phyloP scores from a whole-genome alignment of 768 basidiomycete genomes.

The Boletellus emodensis region DNA sequence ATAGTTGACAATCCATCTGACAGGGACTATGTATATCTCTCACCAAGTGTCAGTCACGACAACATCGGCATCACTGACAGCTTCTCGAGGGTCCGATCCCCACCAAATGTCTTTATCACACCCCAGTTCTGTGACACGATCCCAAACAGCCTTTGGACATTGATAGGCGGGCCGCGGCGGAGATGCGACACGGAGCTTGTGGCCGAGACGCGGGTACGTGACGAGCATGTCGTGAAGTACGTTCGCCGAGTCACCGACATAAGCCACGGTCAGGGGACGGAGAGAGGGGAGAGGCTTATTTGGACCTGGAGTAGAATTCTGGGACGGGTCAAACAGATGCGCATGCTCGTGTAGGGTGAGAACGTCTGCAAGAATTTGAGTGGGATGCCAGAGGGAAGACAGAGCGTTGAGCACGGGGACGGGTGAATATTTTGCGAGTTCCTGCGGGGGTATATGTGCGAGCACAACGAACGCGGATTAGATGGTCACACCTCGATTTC shows the following conservation, averaged over 20 bases:
- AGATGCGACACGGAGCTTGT: constrained; percentile 78
- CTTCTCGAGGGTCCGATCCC: constrained; percentile 78
- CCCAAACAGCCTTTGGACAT: constrained; percentile 72
- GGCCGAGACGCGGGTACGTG: constrained; percentile 87
- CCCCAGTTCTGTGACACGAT: constrained; percentile 68
- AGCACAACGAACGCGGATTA: not conserved
- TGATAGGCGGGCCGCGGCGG: constrained; percentile 62
- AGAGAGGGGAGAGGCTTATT: constrained; percentile 46
- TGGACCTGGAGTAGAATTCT: constrained; percentile 10
- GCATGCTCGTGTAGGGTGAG: constrained; percentile 82
- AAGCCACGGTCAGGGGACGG: constrained; percentile 82
- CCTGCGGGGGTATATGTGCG: constrained; percentile 43
- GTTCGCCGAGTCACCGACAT: constrained; percentile 92
- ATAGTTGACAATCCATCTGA: not conserved
- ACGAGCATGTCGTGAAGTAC: constrained; percentile 98
- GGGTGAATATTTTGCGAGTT: constrained; percentile 83
- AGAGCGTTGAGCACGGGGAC: constrained; percentile 97
- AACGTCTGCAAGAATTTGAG: constrained; percentile 90
- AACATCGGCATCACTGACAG: constrained; percentile 87
- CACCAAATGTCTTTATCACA: constrained; percentile 73
- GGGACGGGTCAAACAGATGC: constrained; percentile 43
- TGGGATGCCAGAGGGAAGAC: constrained; percentile 94
- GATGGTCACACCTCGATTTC: constrained; percentile 76
- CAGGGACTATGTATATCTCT: constrained; percentile 11
- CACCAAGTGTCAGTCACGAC: constrained; percentile 97